phyloP scores from a whole-genome alignment of 2,329 filamentous ascomycete species.

The Dryadomyces sulphureus region DNA sequence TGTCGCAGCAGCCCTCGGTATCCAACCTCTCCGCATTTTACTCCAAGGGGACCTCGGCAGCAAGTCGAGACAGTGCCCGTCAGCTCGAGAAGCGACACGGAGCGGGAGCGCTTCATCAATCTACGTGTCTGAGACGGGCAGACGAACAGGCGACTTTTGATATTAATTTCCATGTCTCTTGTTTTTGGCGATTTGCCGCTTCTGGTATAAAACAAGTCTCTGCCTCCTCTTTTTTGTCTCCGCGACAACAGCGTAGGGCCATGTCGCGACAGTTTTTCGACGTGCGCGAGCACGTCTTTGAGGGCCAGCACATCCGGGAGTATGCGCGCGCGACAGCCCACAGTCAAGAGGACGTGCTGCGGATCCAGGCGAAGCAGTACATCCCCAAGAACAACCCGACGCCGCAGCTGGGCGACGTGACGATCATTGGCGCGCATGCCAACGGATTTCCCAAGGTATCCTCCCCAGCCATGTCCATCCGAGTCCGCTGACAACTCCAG shows the following conservation, averaged over 20 bases:
- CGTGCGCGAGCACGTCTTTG: conserved; percentile 59
- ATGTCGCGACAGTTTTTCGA: conserved; percentile 31
- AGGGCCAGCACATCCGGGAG: conserved; percentile 67
- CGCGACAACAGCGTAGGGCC: too few relatives aligned
- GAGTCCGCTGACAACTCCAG: too few relatives aligned
- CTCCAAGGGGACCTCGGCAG: not conserved
- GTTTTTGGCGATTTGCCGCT: too few relatives aligned
- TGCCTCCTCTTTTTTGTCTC: too few relatives aligned
- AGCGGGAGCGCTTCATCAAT: not conserved
- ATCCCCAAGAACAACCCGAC: conserved; percentile 54
- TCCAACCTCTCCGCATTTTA: not conserved
- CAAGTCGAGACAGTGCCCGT: not conserved
- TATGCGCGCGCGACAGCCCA: conserved; percentile 59
- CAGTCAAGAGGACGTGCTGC: conserved; percentile 59
- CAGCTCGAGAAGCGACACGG: not conserved
- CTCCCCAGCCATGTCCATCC: not conserved
- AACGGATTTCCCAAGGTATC: conserved; percentile 82
- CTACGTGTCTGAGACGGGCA: not conserved
- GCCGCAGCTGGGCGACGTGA: conserved; percentile 63
- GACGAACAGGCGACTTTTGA: too few relatives aligned
- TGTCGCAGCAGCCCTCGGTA: too few relatives aligned
- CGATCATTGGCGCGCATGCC: conserved; percentile 73
- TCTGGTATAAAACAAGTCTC: too few relatives aligned
- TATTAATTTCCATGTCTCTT: too few relatives aligned
- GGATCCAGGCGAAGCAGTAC: conserved; percentile 77